phyloP scores from a whole-genome alignment of 2,329 filamentous ascomycete genomes.

The Clarireedia paspali region DNA sequence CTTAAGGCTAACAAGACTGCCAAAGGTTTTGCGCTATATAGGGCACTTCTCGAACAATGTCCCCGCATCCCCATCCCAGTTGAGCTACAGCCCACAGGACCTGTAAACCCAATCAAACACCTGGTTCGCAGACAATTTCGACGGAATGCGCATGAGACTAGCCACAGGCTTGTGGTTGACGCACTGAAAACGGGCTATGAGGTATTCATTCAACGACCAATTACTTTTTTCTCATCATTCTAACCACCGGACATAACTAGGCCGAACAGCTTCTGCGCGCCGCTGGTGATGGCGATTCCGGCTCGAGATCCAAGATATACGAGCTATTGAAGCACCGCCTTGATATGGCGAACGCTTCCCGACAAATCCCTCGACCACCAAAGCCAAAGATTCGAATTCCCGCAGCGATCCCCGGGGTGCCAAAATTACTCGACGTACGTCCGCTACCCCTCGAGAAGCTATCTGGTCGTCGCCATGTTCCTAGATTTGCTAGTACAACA shows the following conservation, averaged over 20 bases:
- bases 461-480: constrained; percentile 47
- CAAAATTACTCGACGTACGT: constrained; percentile 41
- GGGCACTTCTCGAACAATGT: constrained; percentile 57
- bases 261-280: constrained; percentile 23
- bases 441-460: constrained; percentile 44
- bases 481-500: constrained; percentile 47
- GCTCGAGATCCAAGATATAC: constrained; percentile 25
- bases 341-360: constrained; percentile 1
- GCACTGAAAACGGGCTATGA: constrained; percentile 63
- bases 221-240: neutral
- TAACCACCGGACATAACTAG: constrained; percentile 8
- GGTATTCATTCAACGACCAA: constrained; percentile 30
- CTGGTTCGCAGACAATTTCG: constrained; percentile 56
- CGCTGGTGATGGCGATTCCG: constrained; percentile 18
- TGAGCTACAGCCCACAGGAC: constrained; percentile 32
- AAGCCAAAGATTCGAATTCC: constrained; percentile 12
- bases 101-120: constrained; percentile 40
- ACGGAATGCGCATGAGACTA: constrained; percentile 50
- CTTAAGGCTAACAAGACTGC: neutral
- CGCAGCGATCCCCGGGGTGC: constrained; percentile 27
- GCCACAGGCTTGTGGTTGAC: constrained; percentile 50
- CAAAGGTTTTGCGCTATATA: constrained; percentile 62
- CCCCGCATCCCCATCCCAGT: constrained; percentile 44
- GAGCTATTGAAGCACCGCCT: constrained; percentile 26
- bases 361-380: constrained; percentile 6